phyloP scores from a whole-genome alignment of 345 rosid genomes.

The Brassica cretica region DNA sequence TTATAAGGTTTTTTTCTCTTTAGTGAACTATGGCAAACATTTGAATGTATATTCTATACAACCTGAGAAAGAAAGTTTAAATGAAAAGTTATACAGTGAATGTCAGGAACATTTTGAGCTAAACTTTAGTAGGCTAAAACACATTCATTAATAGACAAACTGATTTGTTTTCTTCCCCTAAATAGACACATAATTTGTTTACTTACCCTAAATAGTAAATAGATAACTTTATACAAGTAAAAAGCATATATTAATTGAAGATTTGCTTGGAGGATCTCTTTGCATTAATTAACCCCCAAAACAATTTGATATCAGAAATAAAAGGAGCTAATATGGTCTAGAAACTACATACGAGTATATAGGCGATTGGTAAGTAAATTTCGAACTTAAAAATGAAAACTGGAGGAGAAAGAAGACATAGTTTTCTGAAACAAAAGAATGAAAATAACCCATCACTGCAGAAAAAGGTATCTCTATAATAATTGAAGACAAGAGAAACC shows the following conservation, averaged over 20 bases:
- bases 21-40: neutral
- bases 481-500: conserved; percentile 40
- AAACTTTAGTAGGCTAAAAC: conserved; percentile 23
- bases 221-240: conserved; percentile 19
- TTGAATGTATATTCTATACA: conserved; percentile 2
- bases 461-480: conserved; percentile 28
- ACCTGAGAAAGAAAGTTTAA: neutral
- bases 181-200: conserved; percentile 23
- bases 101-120: conserved; percentile 17
- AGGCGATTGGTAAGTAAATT: neutral
- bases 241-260: conserved; percentile 15
- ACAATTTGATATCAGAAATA: conserved; percentile 3
- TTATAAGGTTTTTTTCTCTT: neutral
- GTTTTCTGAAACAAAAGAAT: conserved; percentile 34
- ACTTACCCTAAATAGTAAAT: conserved; percentile 31
- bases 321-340: conserved; percentile 9
- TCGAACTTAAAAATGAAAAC: neutral
- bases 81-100: neutral
- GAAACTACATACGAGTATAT: conserved; percentile 2
- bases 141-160: conserved; percentile 23
- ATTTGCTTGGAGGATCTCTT: conserved; percentile 21
- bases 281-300: conserved; percentile 21
- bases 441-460: conserved; percentile 40
- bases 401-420: conserved; percentile 11
- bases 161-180: conserved; percentile 18